These are phyloP conservation scores for Pleurotus cornucopiae DNA, from an alignment of 768 basidiomycete species.

Conservation along the genomic window DNA sequence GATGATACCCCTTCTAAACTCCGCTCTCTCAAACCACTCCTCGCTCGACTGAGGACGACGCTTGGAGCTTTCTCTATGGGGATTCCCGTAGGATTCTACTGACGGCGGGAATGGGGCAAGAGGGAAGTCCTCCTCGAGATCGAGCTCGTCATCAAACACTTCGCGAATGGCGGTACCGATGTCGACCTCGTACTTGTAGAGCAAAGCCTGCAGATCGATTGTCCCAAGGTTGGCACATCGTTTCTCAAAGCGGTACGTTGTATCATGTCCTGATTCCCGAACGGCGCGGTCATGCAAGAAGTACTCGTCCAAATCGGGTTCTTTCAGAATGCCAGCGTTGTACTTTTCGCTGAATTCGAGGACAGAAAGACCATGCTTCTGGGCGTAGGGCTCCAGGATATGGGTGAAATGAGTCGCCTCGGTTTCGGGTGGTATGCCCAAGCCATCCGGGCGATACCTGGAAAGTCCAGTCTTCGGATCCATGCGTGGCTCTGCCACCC, in stretches of 20 bases:
- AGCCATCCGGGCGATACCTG: conserved; percentile 87
- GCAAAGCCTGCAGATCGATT: conserved; percentile 89
- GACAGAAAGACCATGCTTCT: conserved; percentile 87
- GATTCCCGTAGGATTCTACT: conserved; percentile 62
- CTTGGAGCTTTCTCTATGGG: conserved; percentile 55
- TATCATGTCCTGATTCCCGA: conserved; percentile 94
- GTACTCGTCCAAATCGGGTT: conserved; percentile 92
- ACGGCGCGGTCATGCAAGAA: conserved; percentile 96
- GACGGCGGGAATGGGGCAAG: conserved; percentile 90
- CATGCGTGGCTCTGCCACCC: conserved; percentile 92
- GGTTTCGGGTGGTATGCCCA: conserved; percentile 97
- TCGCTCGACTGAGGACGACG: conserved; percentile 66
- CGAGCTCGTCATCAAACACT: conserved; percentile 89
- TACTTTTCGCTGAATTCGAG: conserved; percentile 97
- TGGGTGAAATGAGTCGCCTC: conserved; percentile 99
- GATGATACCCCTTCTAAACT: conserved; percentile 77
- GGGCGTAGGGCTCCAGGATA: conserved; percentile 91
- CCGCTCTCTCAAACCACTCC: conserved; percentile 92
- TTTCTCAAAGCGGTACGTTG: conserved; percentile 96
- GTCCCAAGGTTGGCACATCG: conserved; percentile 96
- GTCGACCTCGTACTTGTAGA: conserved; percentile 99
- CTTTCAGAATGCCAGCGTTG: conserved; percentile 77
- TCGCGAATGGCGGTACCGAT: conserved; percentile 97
- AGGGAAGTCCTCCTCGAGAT: conserved; percentile 88
- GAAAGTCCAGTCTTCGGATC: conserved; percentile 94